These are phyloP conservation scores for Trypanosoma melophagium DNA, from an alignment of 208 protist genomes.

Conservation along the genomic window DNA sequence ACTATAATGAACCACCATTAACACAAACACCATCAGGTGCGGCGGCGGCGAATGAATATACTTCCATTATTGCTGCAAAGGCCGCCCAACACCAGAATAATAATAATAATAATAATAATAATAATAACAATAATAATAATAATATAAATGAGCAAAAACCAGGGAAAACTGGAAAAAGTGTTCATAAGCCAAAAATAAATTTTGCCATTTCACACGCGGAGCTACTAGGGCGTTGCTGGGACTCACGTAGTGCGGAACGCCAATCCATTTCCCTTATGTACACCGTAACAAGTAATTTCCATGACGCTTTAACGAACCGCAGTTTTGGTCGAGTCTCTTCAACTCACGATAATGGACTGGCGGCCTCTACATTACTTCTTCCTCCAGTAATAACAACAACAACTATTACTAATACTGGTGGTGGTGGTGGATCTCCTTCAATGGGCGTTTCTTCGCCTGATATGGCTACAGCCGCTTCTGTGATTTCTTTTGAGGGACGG, in stretches of 20 bases:
- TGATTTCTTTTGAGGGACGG: neutral
- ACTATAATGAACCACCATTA: too few species aligned
- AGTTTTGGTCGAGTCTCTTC: neutral
- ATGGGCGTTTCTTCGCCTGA: neutral
- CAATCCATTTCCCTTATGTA: conserved; percentile 41
- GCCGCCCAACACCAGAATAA: neutral
- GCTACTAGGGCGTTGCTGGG: conserved; percentile 77
- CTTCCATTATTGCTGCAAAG: conserved; percentile 3
- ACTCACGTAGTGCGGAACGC: conserved; percentile 53
- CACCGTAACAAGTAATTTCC: conserved; percentile 24
- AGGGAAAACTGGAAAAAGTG: conserved; percentile 21
- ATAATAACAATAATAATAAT: neutral
- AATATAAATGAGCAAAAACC: neutral
- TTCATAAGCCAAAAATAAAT: conserved; percentile 52
- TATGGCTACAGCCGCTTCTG: neutral
- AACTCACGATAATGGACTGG: neutral
- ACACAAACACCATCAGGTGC: conserved; percentile 10
- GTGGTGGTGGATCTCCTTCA: neutral
- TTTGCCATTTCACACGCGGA: conserved; percentile 70
- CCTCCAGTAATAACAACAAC: neutral
- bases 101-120: neutral
- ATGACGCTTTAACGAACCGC: conserved; percentile 2
- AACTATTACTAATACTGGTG: neutral
- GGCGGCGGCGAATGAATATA: conserved; percentile 17
- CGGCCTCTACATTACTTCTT: neutral